phyloP scores from a whole-genome alignment of 768 basidiomycete genomes.

The Wakefieldia striispora region DNA sequence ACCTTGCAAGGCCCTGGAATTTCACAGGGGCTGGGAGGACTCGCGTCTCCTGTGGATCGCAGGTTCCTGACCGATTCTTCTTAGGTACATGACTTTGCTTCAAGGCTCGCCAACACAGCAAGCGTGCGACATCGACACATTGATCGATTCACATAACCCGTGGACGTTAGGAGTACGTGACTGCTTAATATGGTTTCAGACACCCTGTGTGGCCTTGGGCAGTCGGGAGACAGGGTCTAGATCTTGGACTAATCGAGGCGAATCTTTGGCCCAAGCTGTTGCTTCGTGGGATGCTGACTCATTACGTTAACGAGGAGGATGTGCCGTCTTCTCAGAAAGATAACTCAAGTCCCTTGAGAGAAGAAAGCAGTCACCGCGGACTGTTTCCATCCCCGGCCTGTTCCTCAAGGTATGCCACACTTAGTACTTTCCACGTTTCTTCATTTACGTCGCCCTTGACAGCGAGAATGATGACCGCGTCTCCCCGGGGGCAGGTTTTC shows the following conservation, averaged over 20 bases:
- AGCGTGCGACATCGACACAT: not conserved
- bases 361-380: conserved; percentile 17
- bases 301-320: conserved; percentile 14
- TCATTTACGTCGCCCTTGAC: conserved; percentile 12
- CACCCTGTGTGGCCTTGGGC: too few relatives aligned
- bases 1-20: conserved; percentile 10
- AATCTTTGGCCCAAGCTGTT: not conserved
- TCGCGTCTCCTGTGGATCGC: not conserved
- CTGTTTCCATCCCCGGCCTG: not conserved
- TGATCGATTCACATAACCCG: conserved; percentile 3
- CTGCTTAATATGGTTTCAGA: not conserved
- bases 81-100: not conserved
- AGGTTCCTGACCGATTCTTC: conserved; percentile 2
- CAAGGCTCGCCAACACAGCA: not conserved
- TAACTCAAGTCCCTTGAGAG: conserved; percentile 4
- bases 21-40: not conserved
- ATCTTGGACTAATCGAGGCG: not conserved
- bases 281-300: too few relatives aligned
- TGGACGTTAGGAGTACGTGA: not conserved
- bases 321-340: conserved; percentile 18
- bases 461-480: conserved; percentile 8
- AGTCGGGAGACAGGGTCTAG: not conserved
- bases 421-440: conserved; percentile 11
- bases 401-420: conserved; percentile 2
- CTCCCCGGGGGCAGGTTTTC: conserved; percentile 24